Base-by-base conservation (phyloP, 176 grass and related monocot genomes). In the Stipa capillata region DNA sequence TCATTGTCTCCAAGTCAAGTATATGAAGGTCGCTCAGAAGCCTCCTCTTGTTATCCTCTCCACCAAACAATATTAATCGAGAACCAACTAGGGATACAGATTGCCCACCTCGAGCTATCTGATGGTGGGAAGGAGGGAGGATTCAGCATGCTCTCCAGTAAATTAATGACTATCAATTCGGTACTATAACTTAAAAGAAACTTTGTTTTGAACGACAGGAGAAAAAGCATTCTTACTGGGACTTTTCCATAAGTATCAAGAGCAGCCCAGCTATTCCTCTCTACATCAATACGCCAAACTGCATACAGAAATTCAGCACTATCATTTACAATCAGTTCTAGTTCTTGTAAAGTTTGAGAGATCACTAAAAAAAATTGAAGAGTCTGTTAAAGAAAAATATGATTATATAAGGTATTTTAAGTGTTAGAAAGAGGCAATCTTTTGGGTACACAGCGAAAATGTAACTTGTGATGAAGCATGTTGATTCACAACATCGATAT, bases 1-100 rank as follows among this genome's bases (percentile, higher is more conserved):
- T 93, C 92, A 98, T 98, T 74, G 95, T 94, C 77, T 92, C 85
- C 72, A 98, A 86, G 74, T 98, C 87, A 76, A 98, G 95, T 83
- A 94, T 73, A 87, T 98, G 88, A 58, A 98, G 83, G 72, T 98
- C 95, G 40, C 89, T 93, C 76, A 98, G 74, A 80, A 98, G 83
- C 68, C 69, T 83, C 79, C 90, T 88, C 74, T 81, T 94, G 51
- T 77, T 90, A 88, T 93, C 87, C 85, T 98, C 95, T 85, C 95
- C 95, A 54, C 95, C 95, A 87, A 98, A 98, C 92, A 98, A 88
- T 80, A 92, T 73, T 76, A 98, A 79, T 60, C 60, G 84, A 56
- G 85, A 92, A 77, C 87, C 96, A 74, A 91, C 51, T 45, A 91
- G 47, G 17, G 85, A 87, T 80, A 92, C 84, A 49, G 96, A 93